Base-by-base conservation (phyloP, 805 yeast genomes). In the Metschnikowia proteae region DNA sequence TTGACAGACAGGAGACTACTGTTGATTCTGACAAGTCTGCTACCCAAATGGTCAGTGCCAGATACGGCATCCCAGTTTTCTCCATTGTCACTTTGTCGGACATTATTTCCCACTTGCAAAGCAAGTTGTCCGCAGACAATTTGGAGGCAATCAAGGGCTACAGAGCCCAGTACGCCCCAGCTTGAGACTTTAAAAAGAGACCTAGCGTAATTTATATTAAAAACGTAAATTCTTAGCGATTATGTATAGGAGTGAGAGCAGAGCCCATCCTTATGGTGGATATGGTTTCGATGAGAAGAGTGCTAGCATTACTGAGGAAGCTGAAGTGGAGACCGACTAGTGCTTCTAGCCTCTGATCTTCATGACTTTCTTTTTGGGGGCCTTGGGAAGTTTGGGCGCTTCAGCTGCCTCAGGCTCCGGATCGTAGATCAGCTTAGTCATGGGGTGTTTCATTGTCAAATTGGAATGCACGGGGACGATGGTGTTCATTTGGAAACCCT, bases 1-100 rank as follows among this genome's bases (percentile, higher is more conserved):
- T 94, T 58, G 99, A 94, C 68, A 84, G 99, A 76, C 96, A 91
- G 75, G 99, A 94, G 72, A 83, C 94, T 43, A 84, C 87, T 33
- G 79, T 74, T 30, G 85, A 82, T 58, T 74, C 83, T 36, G 76
- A 76, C 38, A 66, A 75, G 58, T 84, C 94, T 57, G 96, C 98
- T 42, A 88, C 96, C 4, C 85, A 84, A 64, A 82, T 83, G 23
- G 94, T 92, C 27, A 72, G 87, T 45, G 73, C 81, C 60, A 80
- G 76, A 62, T 85, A 84, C 64, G 76, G 78, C 35, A 86, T 92
- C 48, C 97, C 97, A 2, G 96, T 94, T 25, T 67, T 86, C 48
- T 81, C 86, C 44, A 91, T 94, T 58, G 90, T 90, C 35, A 75
- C 81, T 38, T 77, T 94, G 64, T 74, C 78, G 43, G 91, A 92